Percentiles rank a stretch among this genome's conserved stretches.
Conservation (phyloP, 1,284 basidiomycete genomes). For the Anthracocystis walkeri region DNA sequence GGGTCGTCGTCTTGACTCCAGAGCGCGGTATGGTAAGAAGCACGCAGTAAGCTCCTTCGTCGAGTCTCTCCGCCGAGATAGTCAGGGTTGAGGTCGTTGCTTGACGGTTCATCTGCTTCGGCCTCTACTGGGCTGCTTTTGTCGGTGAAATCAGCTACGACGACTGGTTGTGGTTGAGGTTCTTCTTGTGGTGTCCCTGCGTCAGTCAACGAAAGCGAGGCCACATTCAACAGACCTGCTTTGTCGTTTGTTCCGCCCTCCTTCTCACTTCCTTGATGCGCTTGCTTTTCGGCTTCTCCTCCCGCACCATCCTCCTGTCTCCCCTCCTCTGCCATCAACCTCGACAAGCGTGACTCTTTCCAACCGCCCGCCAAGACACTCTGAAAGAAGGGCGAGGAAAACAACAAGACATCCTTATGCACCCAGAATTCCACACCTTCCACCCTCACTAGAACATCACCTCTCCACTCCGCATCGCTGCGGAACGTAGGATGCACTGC, state of each 20-base stretch:
- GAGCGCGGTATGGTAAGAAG: conserved; percentile 46
- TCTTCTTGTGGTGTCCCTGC: background rate
- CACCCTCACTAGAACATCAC: conserved; percentile 51
- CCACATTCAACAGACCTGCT: background rate
- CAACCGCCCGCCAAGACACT: conserved; percentile 47
- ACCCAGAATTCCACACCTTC: conserved; percentile 54
- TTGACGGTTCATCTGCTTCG: background rate
- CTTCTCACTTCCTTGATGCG: background rate
- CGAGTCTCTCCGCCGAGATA: background rate
- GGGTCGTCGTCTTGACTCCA: conserved; percentile 36
- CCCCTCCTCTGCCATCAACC: background rate
- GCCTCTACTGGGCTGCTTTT: background rate
- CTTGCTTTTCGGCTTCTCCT: background rate
- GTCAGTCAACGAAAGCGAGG: background rate
- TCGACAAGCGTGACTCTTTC: conserved; percentile 40
- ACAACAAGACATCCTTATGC: conserved; percentile 52
- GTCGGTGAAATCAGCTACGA: background rate
- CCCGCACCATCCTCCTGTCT: background rate
- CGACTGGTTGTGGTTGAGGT: background rate
- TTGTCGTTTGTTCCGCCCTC: background rate
- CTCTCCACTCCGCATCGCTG: conserved; percentile 40
- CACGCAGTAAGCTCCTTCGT: conserved; percentile 20
- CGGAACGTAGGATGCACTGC: conserved; percentile 41
- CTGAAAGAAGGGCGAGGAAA: conserved; percentile 54
- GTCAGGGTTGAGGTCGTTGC: conserved; percentile 4